Conservation (phyloP, 1,284 basidiomycete species). For the Agaricales sp. region DNA sequence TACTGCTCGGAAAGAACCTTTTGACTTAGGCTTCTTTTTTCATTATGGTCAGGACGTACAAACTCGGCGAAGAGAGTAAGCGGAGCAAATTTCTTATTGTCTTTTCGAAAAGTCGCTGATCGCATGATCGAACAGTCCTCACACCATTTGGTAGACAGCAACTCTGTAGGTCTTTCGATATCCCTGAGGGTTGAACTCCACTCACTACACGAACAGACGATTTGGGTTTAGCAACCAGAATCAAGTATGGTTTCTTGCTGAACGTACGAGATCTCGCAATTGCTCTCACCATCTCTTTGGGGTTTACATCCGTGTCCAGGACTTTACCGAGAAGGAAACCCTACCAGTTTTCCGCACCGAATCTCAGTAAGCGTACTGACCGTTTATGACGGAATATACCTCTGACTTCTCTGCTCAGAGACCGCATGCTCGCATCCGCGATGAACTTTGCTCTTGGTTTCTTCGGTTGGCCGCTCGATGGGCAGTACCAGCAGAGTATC, state of each 20-base stretch:
- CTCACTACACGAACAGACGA: conserved; percentile 37
- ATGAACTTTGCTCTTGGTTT: conserved; percentile 82
- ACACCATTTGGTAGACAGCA: conserved; percentile 80
- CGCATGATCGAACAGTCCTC: conserved; percentile 45
- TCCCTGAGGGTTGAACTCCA: conserved; percentile 1
- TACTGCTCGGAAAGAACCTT: too few species aligned
- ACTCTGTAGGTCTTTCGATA: conserved; percentile 37
- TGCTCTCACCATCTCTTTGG: neutral
- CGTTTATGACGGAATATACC: neutral
- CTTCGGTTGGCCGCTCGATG: conserved; percentile 74
- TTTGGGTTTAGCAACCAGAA: conserved; percentile 58
- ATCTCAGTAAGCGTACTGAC: conserved; percentile 53
- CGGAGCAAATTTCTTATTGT: conserved; percentile 5
- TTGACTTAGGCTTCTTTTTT: conserved; percentile 6
- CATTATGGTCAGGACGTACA: conserved; percentile 51
- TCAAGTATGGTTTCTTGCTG: conserved; percentile 76
- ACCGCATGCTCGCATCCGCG: conserved; percentile 78
- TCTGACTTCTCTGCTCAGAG: conserved; percentile 24
- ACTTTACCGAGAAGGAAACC: conserved; percentile 62
- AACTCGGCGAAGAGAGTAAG: conserved; percentile 68
- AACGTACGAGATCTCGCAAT: conserved; percentile 27
- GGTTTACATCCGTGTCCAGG: conserved; percentile 26
- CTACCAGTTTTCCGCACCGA: conserved; percentile 84
- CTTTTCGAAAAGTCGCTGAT: conserved; percentile 9
- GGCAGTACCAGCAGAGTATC: conserved; percentile 73